Evolutionary conservation across 768 basidiomycete genomes (phyloP).

Genomic region (Clitopilus hobsonii): DNA sequence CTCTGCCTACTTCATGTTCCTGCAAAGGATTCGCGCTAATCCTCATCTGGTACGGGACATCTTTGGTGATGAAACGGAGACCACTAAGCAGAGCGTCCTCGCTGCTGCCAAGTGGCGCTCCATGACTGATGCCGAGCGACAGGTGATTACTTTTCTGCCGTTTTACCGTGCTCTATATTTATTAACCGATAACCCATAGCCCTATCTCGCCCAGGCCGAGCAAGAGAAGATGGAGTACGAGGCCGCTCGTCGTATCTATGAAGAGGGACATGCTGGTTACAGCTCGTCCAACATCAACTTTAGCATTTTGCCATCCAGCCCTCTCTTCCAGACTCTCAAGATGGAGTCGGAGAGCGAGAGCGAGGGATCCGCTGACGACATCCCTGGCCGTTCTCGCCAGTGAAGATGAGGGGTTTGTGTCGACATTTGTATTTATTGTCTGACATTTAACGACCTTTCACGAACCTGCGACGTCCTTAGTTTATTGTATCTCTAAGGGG

Average conservation of each 20-base stretch:
- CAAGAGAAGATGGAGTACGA: conserved; percentile 96
- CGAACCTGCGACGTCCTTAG: not conserved
- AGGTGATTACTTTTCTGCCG: conserved; percentile 44
- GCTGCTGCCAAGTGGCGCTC: conserved; percentile 92
- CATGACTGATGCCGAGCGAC: conserved; percentile 90
- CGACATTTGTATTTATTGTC: conserved; percentile 14
- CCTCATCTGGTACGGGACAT: conserved; percentile 70
- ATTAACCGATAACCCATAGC: conserved; percentile 38
- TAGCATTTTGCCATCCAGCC: conserved; percentile 71
- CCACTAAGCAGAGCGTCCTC: conserved; percentile 90
- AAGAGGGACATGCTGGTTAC: conserved; percentile 70
- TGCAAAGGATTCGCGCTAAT: conserved; percentile 84
- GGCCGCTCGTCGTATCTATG: conserved; percentile 77
- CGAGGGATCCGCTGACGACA: conserved; percentile 57
- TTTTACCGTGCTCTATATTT: conserved; percentile 1
- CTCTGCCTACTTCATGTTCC: conserved; percentile 92
- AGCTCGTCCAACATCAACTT: conserved; percentile 77
- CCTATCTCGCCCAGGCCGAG: conserved; percentile 90
- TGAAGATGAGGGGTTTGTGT: conserved; percentile 19
- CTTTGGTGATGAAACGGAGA: conserved; percentile 88
- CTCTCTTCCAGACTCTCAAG: conserved; percentile 57
- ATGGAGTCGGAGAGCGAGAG: conserved; percentile 69
- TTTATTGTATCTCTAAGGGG: not conserved
- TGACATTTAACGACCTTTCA: conserved; percentile 27
- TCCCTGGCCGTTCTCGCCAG: conserved; percentile 30